Base-by-base conservation (phyloP, 2,329 filamentous ascomycete species). In the Aspergillus vadensis region DNA sequence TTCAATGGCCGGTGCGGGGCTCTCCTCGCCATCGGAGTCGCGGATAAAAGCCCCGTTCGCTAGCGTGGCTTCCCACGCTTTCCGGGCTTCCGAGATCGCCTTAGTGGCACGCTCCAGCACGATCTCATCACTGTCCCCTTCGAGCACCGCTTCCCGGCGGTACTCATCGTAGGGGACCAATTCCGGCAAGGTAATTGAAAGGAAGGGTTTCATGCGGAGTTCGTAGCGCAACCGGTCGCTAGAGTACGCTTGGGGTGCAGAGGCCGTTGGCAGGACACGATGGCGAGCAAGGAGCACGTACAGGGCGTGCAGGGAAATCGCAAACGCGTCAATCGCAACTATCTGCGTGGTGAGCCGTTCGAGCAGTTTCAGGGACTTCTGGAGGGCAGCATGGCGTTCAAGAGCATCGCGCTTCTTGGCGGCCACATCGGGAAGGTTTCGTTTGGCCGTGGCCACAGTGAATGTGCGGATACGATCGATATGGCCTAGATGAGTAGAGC, bases 201-300 rank as follows among this genome's bases (percentile, higher is more conserved):
- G 80, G 70, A 96, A 97, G 0, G 92, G 91, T 69, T 90, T 91
- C 91, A 96, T 95, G 60, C 93, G 89, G 9, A 96, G 79, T 66
- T 95, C 90, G 73, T 95, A 93, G 12, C 91, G 87, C 4, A 92
- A 79, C 32, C 81, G 76, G 59, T 90, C 85, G 15, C 84, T 85
- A 59, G 87, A 86, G 72, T 92, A 96, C 0, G 89, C 87, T 27
- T 75, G 67, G 10, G 68, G 57, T 59, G 54, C 80, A 76, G 67
- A 92, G 66, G 62, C 87, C 71, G 25, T 74, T 2, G 76, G 76
- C 5, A 82, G 68, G 30, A 85, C 69, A 0, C 72, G 65, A 6
- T 90, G 80, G 8, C 90, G 87, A 27, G 81, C 73, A 1, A 95
- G 80, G 1, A 87, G 80, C 0, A 85, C 84, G 75, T 92, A 94